These are phyloP conservation scores for Amanita pseudoporphyria DNA, from an alignment of 768 basidiomycete species.

Conservation along the genomic window DNA sequence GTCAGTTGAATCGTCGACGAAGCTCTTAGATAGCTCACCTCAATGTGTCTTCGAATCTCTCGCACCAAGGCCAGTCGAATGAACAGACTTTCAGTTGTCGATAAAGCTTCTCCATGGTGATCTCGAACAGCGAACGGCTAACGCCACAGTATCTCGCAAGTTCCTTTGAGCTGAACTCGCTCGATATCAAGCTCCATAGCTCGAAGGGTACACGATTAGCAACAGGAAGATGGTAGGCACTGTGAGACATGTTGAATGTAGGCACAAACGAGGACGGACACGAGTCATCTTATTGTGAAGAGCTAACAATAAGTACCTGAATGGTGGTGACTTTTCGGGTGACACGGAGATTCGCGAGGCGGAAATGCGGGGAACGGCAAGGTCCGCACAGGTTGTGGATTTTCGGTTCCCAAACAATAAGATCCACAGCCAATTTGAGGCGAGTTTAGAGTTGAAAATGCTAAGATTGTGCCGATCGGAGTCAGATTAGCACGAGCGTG, in stretches of 20 bases:
- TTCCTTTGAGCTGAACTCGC: neutral
- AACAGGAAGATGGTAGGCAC: neutral
- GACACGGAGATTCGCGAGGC: neutral
- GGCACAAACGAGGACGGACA: neutral
- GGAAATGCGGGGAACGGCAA: neutral
- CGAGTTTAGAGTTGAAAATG: neutral
- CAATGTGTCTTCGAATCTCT: conserved; percentile 2
- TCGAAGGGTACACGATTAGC: conserved; percentile 1
- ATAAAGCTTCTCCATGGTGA: conserved; percentile 4
- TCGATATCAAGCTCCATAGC: conserved; percentile 2
- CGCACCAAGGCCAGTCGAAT: conserved; percentile 5
- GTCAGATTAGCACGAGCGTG: conserved; percentile 6
- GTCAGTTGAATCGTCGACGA: no score
- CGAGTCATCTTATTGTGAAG: neutral
- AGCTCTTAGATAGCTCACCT: conserved; percentile 3
- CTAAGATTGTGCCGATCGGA: neutral
- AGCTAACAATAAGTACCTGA: neutral
- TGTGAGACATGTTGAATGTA: neutral
- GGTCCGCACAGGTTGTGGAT: neutral
- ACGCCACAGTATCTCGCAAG: conserved; percentile 3
- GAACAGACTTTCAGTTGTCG: neutral
- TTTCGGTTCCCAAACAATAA: neutral
- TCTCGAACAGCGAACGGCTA: conserved; percentile 1
- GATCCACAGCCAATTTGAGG: neutral
- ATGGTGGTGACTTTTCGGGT: neutral